Base-by-base conservation (phyloP, 139 green algal genomes). In the Mesotaenium endlicherianum region DNA sequence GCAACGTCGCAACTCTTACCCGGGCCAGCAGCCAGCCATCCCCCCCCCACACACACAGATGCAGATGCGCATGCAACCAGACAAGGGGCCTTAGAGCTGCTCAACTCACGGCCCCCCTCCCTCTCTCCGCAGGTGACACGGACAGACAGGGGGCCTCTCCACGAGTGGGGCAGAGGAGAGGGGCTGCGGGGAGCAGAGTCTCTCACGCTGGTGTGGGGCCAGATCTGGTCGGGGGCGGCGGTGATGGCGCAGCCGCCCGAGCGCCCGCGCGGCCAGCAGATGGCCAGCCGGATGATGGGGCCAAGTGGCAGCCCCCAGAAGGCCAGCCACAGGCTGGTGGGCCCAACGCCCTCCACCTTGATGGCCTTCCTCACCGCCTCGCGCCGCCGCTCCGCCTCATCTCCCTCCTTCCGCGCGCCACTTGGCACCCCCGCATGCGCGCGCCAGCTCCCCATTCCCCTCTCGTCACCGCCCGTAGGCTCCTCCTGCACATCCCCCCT, bases 291-390 rank as follows among this genome's bases (percentile, higher is more conserved):
- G 5, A 72, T 38, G 20, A 38, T 47, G 17, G 60, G 41, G 8
- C 60, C 60, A 36, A 47, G 60, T 5, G 43, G 60, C 5, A 38
- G 36, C 11, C 60, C 60, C 6, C 36, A 47, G 6, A 72, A 36
- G 11, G 43, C 41, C 5, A 72, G 60, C 60, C 60, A 72, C 60
- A 72, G 36, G 11, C 60, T 47, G 11, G 26, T 39, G 43, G 75
- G 47, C 0, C 75, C 75, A 41, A 81, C 75, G 5, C 42, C 20
- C 45, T 72, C 75, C 75, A 81, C 16, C 59, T 40, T 43, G 2
- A 81, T 43, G 1, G 75, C 42, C 16, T 40, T 36, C 42, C 75
- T 81, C 44, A 74, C 59, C n/a, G 41, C 59, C 47, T 36, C 75
- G 42, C 75, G 70, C 47, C 40, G 14, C 44, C n/a, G 31, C 47